Conservation (phyloP, 1,284 basidiomycete genomes). For the Cryptococcus jaspeensis region DNA sequence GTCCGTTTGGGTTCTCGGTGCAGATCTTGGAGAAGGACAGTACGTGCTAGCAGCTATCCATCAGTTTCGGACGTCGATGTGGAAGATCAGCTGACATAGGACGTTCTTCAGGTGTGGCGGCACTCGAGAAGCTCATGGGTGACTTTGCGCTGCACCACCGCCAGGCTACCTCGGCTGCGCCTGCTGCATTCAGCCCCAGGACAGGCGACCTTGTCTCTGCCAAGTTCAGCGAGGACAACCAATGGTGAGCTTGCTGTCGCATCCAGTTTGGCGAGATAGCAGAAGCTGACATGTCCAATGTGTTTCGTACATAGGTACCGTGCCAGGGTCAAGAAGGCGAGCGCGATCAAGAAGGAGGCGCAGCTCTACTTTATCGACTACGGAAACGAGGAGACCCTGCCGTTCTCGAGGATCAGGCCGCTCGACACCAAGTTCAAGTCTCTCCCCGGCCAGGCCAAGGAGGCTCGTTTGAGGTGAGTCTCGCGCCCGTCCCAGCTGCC, state of each 20-base stretch:
- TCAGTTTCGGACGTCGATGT: background rate
- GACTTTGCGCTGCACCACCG: conserved; percentile 86
- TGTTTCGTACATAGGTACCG: conserved; percentile 67
- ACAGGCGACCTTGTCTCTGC: conserved; percentile 85
- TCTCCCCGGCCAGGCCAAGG: conserved; percentile 64
- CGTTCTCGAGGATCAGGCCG: conserved; percentile 69
- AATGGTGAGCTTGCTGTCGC: conserved; percentile 58
- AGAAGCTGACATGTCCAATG: background rate
- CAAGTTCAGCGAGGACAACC: conserved; percentile 64
- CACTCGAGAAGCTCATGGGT: conserved; percentile 87
- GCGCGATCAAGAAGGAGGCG: conserved; percentile 69
- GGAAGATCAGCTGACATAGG: background rate
- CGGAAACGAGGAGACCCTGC: conserved; percentile 81
- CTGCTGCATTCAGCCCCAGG: conserved; percentile 70
- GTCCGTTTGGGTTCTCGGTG: conserved; percentile 81
- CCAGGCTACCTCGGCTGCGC: conserved; percentile 57
- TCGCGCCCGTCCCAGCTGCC: background rate
- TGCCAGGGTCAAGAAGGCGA: conserved; percentile 77
- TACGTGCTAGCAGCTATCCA: conserved; percentile 41
- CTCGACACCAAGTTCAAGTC: conserved; percentile 81
- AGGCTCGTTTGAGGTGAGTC: conserved; percentile 48
- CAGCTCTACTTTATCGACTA: conserved; percentile 53
- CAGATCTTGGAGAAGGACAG: conserved; percentile 82
- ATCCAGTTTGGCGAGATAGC: background rate
- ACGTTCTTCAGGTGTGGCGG: conserved; percentile 66